A percentile compares a stretch with the other conserved stretches of the same genome.
Evolutionary conservation across 164 flowering plant genomes (phyloP).

Genomic region (Cinnamomum chago): DNA sequence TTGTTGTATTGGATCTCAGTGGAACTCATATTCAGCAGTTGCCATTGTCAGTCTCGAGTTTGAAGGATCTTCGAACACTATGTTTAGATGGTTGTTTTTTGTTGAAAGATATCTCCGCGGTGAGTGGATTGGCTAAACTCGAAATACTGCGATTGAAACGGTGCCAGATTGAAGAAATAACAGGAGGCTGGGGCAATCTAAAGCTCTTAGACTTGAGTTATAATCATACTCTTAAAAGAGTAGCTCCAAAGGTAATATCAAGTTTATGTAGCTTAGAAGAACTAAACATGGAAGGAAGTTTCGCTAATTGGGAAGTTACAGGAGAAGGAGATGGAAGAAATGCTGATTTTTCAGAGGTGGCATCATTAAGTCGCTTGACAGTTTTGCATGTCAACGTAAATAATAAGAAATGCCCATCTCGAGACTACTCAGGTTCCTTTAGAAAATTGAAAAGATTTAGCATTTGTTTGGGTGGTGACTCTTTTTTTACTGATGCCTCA

Average conservation of each 20-base stretch:
- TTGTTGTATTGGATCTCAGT: slow-evolving; percentile 3
- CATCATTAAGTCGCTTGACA: background rate
- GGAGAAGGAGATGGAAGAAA: background rate
- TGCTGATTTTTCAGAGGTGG: background rate
- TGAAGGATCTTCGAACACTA: slow-evolving; percentile 3
- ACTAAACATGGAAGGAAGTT: slow-evolving; percentile 3
- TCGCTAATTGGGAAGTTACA: background rate
- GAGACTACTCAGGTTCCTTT: too few species aligned
- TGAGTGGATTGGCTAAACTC: background rate
- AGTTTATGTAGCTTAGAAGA: slow-evolving; percentile 1
- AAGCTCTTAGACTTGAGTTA: slow-evolving; percentile 4
- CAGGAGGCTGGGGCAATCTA: background rate
- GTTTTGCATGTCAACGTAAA: background rate
- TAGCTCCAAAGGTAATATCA: background rate
- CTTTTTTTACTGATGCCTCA: too few species aligned
- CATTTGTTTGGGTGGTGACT: too few species aligned
- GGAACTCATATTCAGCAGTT: background rate
- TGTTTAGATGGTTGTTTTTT: background rate
- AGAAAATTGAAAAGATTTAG: too few species aligned
- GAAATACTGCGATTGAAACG: slow-evolving; percentile 2
- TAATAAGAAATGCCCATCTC: too few species aligned
- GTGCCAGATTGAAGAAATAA: background rate
- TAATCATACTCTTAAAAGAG: background rate
- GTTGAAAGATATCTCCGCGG: background rate
- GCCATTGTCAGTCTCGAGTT: background rate